Percentiles rank a stretch among this genome's conserved stretches.
phyloP scores from a whole-genome alignment of 305 asterid species.

The Fraxinus latifolia region DNA sequence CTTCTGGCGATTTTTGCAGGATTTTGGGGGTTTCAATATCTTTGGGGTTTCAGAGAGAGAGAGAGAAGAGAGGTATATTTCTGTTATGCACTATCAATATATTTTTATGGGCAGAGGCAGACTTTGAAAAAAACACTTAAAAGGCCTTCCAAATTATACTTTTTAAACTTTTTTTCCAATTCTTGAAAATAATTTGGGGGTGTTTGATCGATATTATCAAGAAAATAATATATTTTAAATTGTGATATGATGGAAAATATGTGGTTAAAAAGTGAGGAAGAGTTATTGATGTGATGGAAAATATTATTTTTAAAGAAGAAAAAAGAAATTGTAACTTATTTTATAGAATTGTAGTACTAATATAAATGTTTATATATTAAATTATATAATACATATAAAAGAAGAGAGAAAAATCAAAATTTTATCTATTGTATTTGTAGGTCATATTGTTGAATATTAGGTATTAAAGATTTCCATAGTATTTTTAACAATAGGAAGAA shows the following conservation, averaged over 20 bases:
- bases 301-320: background rate
- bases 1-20: slow-evolving; percentile 28
- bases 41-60: background rate
- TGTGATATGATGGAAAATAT: no score
- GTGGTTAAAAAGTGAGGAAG: no score
- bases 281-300: no score
- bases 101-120: slow-evolving; percentile 1
- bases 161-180: background rate
- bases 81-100: slow-evolving; percentile 11
- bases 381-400: background rate
- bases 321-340: background rate
- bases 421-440: background rate
- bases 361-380: background rate
- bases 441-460: background rate
- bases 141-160: background rate
- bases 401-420: background rate
- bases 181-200: background rate
- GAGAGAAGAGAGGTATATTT: background rate
- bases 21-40: slow-evolving; percentile 23
- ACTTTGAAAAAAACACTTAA: background rate
- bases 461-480: background rate
- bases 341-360: background rate
- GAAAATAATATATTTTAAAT: no score
- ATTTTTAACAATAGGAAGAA: background rate
- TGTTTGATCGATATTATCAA: no score